Evolutionary conservation across 83 land plant genomes (phyloP).

Genomic region (Diphasiastrum complanatum): DNA sequence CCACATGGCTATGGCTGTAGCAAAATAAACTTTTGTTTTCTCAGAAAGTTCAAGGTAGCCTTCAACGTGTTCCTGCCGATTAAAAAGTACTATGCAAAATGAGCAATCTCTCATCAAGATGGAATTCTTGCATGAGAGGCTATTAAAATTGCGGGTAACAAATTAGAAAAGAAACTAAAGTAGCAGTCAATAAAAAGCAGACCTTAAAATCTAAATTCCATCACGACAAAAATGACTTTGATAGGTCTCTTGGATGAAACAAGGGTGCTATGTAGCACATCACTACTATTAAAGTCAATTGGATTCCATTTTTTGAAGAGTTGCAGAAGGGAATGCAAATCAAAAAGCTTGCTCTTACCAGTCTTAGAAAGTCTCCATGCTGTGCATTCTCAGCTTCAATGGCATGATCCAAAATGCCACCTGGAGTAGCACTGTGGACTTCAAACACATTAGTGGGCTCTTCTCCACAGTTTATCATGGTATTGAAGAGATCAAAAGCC

Average conservation of each 20-base stretch:
- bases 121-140: no score
- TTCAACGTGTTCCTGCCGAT: slow-evolving; percentile 19
- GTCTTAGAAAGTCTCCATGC: slow-evolving; percentile 23
- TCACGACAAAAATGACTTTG: no score
- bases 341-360: not conserved
- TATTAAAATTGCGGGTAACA: no score
- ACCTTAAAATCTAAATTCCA: not conserved
- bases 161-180: not conserved
- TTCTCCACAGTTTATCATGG: no score
- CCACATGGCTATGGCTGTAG: slow-evolving; percentile 23
- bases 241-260: no score
- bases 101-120: no score
- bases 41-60: slow-evolving; percentile 27
- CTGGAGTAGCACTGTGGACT: slow-evolving; percentile 18
- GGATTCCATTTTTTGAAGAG: no score
- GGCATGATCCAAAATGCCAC: slow-evolving; percentile 27
- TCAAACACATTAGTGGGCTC: not conserved
- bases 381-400: slow-evolving; percentile 29
- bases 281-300: no score
- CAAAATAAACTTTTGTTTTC: slow-evolving; percentile 29
- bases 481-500: not conserved
- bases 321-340: no score
- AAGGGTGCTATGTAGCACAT: no score
- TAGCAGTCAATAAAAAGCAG: not conserved
- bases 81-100: not conserved